Evolutionary conservation across 2,329 filamentous ascomycete genomes (phyloP), one percentile per base, ranked within the genome.

Genomic region (Colletotrichum caudatum): DNA sequence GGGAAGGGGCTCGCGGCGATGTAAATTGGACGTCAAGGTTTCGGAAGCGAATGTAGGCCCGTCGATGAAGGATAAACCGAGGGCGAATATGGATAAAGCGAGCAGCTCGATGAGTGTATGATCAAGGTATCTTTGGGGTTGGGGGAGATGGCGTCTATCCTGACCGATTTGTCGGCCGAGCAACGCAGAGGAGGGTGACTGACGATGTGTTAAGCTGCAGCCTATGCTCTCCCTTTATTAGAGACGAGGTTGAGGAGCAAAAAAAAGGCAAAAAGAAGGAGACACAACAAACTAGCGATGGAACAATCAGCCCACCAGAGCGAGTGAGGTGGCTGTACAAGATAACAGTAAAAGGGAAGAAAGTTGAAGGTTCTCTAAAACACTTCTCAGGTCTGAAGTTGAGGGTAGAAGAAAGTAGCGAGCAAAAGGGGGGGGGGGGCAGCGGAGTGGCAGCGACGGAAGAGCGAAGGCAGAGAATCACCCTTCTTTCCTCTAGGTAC

Each of bases 261-360:
- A 72, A 74, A 74, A 73, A 73, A 74, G 73, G 37, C 14, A 46
- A 69, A 70, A 70, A 73, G 74, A 29, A 75, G 54, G 69, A 74
- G 73, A 63, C 60, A 67, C 63, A 61, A 74, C 68, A 66, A 74
- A 74, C 76, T 75, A 85, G 81, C 79, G 82, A 84, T 76, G 72
- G 80, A 66, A 76, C 74, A 75, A 54, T 77, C 78, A 82, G 82
- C 78, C 82, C 84, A 84, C 85, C 85, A 85, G 82, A 90, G 84
- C 88, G 88, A 91, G 84, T 87, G 89, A 89, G 84, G 84, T 82
- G 82, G 82, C 63, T 67, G 74, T 64, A 66, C 29, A 73, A 76
- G 72, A 74, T 77, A 78, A 56, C 77, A 76, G 68, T 67, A 76
- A 74, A 11, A 73, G 71, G 53, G 58, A 48, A 73, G 64, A 71